Evolutionary conservation across 1,284 basidiomycete species (phyloP).

Genomic region (Leccinum fallax): DNA sequence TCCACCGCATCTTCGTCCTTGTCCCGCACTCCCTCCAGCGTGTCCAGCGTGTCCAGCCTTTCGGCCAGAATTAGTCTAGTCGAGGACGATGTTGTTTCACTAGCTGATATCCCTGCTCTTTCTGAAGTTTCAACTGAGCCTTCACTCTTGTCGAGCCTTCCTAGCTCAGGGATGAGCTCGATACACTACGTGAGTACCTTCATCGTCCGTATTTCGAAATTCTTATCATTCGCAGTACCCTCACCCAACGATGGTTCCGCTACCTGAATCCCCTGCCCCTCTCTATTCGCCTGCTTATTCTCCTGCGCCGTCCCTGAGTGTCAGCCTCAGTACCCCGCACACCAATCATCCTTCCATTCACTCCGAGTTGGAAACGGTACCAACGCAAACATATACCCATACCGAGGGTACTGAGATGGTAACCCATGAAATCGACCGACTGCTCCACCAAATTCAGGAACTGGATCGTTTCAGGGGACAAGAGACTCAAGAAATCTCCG

Average conservation of each 20-base stretch:
- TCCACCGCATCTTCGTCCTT: conserved; percentile 39
- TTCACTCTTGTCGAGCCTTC: conserved; percentile 49
- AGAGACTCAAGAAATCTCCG: conserved; percentile 61
- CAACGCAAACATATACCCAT: conserved; percentile 19
- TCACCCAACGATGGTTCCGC: conserved; percentile 37
- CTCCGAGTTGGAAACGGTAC: conserved; percentile 54
- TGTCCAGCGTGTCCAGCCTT: conserved; percentile 40
- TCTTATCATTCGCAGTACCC: conserved; percentile 20
- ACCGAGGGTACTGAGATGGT: conserved; percentile 44
- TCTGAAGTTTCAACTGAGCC: conserved; percentile 52
- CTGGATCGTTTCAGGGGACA: conserved; percentile 58
- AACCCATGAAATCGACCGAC: conserved; percentile 64
- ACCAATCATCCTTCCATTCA: conserved; percentile 59
- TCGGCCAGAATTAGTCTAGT: conserved; percentile 37
- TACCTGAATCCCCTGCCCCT: conserved; percentile 39
- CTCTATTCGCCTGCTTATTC: conserved; percentile 28
- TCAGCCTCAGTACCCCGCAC: conserved; percentile 67
- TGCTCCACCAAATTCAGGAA: conserved; percentile 66
- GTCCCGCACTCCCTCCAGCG: conserved; percentile 39
- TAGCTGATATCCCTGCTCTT: conserved; percentile 28
- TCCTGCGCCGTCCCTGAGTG: conserved; percentile 46
- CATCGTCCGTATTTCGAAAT: conserved; percentile 18
- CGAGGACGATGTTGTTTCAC: conserved; percentile 37
- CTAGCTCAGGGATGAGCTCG: conserved; percentile 23
- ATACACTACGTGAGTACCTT: conserved; percentile 39